A percentile compares a stretch with the other conserved stretches of the same genome.
These are phyloP conservation scores for Myxozyma kluyveri DNA, from an alignment of 805 yeast genomes.

Conservation along the genomic window DNA sequence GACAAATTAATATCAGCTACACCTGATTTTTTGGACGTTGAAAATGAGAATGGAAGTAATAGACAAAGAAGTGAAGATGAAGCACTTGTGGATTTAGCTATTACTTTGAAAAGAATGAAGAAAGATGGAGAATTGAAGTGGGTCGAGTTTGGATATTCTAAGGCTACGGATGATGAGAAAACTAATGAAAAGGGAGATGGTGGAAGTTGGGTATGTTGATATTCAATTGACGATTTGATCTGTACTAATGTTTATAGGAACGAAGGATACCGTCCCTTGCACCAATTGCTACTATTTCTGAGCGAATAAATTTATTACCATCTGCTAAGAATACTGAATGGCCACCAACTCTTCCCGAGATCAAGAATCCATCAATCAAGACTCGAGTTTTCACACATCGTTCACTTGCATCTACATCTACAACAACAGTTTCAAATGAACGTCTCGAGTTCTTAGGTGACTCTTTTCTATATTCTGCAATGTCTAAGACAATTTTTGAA, in stretches of 20 bases:
- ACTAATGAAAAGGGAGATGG: constrained; percentile 1
- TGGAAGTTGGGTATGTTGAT: constrained; percentile 8
- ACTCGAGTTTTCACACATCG: constrained; percentile 79
- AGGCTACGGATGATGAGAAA: background rate
- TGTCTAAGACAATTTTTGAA: constrained; percentile 64
- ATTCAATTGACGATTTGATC: too few species aligned
- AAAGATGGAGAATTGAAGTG: constrained; percentile 15
- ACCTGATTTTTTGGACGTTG: constrained; percentile 19
- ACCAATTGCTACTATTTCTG: background rate
- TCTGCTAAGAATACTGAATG: constrained; percentile 35
- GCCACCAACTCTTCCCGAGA: constrained; percentile 71
- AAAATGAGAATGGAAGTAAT: constrained; percentile 1
- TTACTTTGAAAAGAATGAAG: constrained; percentile 17
- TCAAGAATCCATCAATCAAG: constrained; percentile 55
- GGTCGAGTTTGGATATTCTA: constrained; percentile 11
- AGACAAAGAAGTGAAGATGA: constrained; percentile 4
- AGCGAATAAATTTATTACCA: background rate
- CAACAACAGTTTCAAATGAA: constrained; percentile 44
- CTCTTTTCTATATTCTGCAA: constrained; percentile 43
- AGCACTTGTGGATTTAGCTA: constrained; percentile 23
- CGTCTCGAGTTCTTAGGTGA: constrained; percentile 30
- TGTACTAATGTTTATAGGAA: background rate
- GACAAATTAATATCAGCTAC: constrained; percentile 27
- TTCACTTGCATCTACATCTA: constrained; percentile 48
- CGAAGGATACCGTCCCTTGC: background rate